Conservation (phyloP, 805 yeast genomes). For the Yarrowia yakushimensis region DNA sequence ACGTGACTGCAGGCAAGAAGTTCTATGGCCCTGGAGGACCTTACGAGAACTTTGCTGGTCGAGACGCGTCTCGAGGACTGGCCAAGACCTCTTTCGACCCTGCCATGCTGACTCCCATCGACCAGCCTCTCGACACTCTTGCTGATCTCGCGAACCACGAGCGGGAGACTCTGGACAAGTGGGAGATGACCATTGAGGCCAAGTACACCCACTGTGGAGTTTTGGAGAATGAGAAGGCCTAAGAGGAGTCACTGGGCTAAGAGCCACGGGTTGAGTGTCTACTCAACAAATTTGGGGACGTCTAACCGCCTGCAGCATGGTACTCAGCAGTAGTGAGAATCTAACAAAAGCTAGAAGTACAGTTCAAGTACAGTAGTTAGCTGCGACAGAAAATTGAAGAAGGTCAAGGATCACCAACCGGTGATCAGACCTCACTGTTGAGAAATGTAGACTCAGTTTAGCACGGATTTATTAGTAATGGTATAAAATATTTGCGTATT, state of each 20-base stretch:
- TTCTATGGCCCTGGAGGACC: slow-evolving; percentile 98
- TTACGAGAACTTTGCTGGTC: slow-evolving; percentile 90
- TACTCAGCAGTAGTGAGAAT: not conserved
- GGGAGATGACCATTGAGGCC: slow-evolving; percentile 78
- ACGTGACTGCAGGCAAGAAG: slow-evolving; percentile 71
- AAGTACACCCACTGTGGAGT: slow-evolving; percentile 83
- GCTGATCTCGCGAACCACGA: slow-evolving; percentile 60
- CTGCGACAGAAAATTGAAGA: too few relatives aligned
- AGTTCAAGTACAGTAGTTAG: too few relatives aligned
- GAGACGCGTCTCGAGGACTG: slow-evolving; percentile 90
- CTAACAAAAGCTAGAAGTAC: too few relatives aligned
- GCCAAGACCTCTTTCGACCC: slow-evolving; percentile 83
- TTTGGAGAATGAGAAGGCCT: slow-evolving; percentile 41
- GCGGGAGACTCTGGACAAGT: slow-evolving; percentile 63
- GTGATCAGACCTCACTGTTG: too few relatives aligned
- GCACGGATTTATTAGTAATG: too few relatives aligned
- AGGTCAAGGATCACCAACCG: too few relatives aligned
- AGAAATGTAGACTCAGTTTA: too few relatives aligned
- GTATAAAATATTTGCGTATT: not conserved
- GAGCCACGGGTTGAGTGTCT: not conserved
- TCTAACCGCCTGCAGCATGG: too few relatives aligned
- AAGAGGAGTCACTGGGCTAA: not conserved
- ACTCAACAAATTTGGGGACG: not conserved
- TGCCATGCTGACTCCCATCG: slow-evolving; percentile 60
- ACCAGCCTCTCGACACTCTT: slow-evolving; percentile 73